phyloP scores from a whole-genome alignment of 2,329 filamentous ascomycete genomes.

The Talaromyces funiculosus region DNA sequence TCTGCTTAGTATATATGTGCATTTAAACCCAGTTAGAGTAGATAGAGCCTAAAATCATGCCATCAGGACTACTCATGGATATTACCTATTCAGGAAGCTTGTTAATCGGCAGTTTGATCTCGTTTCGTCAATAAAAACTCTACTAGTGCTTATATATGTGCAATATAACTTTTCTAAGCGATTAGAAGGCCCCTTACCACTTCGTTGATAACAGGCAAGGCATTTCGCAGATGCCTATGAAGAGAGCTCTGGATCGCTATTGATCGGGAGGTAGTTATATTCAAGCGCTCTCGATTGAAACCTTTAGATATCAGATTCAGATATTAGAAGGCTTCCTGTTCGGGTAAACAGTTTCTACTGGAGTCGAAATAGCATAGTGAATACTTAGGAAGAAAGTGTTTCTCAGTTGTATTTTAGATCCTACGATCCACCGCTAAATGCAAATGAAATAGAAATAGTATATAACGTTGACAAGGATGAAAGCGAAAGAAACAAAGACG shows the following conservation, averaged over 20 bases:
- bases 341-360: too few relatives aligned
- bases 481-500: background rate
- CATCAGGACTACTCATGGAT: background rate
- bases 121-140: background rate
- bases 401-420: background rate
- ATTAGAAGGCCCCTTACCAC: too few relatives aligned
- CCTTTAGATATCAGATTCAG: too few relatives aligned
- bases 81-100: background rate
- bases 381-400: background rate
- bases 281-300: too few relatives aligned
- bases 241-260: too few relatives aligned
- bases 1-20: background rate
- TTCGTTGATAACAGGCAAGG: too few relatives aligned
- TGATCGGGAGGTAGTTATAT: too few relatives aligned
- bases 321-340: too few relatives aligned
- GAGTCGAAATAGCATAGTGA: background rate
- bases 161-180: too few relatives aligned
- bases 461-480: background rate
- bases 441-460: conserved; percentile 3
- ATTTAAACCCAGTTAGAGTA: background rate
- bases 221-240: too few relatives aligned
- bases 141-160: too few relatives aligned
- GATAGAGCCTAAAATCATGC: background rate
- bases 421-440: conserved; percentile 9
- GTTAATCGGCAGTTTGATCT: background rate